phyloP scores from a whole-genome alignment of 2,329 filamentous ascomycete species.

The Botrytis galanthina region DNA sequence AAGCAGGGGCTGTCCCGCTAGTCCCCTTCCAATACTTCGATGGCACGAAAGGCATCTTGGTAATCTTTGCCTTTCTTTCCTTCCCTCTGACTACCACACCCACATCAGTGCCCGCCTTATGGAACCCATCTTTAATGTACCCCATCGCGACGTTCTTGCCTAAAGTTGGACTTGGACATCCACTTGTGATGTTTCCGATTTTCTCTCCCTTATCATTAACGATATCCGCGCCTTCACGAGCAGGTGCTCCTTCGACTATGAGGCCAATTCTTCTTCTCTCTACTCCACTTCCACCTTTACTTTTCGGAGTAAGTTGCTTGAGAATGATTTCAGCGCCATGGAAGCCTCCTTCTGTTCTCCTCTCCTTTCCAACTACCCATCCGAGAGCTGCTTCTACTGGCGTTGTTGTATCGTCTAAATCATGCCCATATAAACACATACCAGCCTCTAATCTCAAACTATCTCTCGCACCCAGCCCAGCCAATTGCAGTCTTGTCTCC shows the following conservation, averaged over 20 bases:
- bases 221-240: conserved; percentile 83
- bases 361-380: conserved; percentile 84
- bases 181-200: conserved; percentile 82
- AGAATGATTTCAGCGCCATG: conserved; percentile 79
- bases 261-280: conserved; percentile 75
- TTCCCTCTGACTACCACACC: conserved; percentile 65
- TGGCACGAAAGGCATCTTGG: conserved; percentile 70
- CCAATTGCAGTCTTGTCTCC: conserved; percentile 64
- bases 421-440: conserved; percentile 99
- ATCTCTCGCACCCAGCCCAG: conserved; percentile 87
- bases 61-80: conserved; percentile 61
- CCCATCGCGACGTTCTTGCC: conserved; percentile 95
- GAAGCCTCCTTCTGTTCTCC: conserved; percentile 69
- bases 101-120: conserved; percentile 68
- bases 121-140: conserved; percentile 65
- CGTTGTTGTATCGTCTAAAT: conserved; percentile 77
- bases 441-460: conserved; percentile 91
- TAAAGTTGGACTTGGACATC: conserved; percentile 82
- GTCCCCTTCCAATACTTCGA: conserved; percentile 55
- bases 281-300: conserved; percentile 70
- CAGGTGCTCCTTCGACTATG: conserved; percentile 79
- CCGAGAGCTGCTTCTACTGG: conserved; percentile 63
- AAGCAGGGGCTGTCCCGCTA: conserved; percentile 15
- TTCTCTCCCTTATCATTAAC: conserved; percentile 60
- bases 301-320: conserved; percentile 69